A percentile compares a stretch with the other conserved stretches of the same genome.
phyloP scores from a whole-genome alignment of 2,329 filamentous ascomycete species.

The Alternaria sp. region DNA sequence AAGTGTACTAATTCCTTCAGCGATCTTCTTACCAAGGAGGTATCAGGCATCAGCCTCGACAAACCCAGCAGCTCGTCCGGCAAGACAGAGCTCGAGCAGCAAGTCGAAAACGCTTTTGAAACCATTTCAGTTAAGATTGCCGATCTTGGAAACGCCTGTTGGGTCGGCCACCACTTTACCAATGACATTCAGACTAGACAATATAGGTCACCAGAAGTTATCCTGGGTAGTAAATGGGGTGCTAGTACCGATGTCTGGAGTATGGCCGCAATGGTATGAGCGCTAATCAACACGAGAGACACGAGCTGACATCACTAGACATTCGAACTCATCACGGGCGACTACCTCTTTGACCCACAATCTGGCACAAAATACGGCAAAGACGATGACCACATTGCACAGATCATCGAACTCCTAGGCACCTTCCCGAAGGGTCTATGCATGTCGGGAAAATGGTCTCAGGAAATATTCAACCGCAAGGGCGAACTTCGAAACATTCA shows the following conservation, averaged over 20 bases:
- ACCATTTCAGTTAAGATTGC: conserved; percentile 99
- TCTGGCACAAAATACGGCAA: conserved; percentile 99
- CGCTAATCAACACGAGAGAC: not conserved
- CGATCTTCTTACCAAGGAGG: conserved; percentile 88
- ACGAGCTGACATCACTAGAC: conserved; percentile 64
- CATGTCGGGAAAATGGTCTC: conserved; percentile 93
- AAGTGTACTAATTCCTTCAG: conserved; percentile 54
- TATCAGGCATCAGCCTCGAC: conserved; percentile 93
- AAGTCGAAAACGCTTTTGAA: conserved; percentile 70
- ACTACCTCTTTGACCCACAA: conserved; percentile 98
- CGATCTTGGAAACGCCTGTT: conserved; percentile 96
- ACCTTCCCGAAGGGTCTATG: conserved; percentile 92
- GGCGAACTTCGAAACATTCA: conserved; percentile 98
- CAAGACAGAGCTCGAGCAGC: conserved; percentile 52
- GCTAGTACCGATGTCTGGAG: conserved; percentile 99
- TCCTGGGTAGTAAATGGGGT: conserved; percentile 96
- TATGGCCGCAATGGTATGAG: conserved; percentile 95
- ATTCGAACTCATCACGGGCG: conserved; percentile 96
- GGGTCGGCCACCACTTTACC: conserved; percentile 98
- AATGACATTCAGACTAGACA: conserved; percentile 99
- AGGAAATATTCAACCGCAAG: conserved; percentile 98
- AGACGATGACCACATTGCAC: conserved; percentile 98
- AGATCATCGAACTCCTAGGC: conserved; percentile 96
- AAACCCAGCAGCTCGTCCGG: conserved; percentile 64
- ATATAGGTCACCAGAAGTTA: conserved; percentile 96